Evolutionary conservation across 2,329 filamentous ascomycete species (phyloP), one percentile per base, ranked within the genome.

Genomic region (Claviceps capensis): DNA sequence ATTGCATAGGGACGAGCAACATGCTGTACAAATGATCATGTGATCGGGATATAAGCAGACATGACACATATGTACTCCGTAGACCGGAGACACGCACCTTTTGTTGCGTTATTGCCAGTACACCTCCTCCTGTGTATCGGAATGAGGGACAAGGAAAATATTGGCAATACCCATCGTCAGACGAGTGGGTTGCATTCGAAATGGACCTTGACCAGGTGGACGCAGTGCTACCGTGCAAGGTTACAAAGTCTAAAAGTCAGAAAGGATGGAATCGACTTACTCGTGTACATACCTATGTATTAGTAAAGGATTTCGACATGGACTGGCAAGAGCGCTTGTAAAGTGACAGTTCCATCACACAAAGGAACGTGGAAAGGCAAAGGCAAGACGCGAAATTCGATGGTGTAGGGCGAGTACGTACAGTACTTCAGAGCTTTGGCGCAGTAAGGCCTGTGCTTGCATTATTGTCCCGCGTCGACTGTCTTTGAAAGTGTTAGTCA

Each of bases 111-210:
- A 5, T 34, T 46, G 16, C 44, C 30, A 34, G 30, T 9, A 43
- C 44, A 26, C 44, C 44, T 46, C 16, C n/a, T 46, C 26, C 26
- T 36, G 26, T 17, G 16, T 17, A 26, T 26, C 44, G 9, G 44
- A 34, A 22, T 47, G 30, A 22, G 45, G 45, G 9, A 47, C 45
- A 47, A 22, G 45, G 5, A 49, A 48, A 44, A 50, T 36, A 44
- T 17, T 44, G 40, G 40, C 40, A 44, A 30, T 50, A 19, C 19
- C 40, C 4, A 43, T 34, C 16, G 34, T 23, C 42, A 23, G 49
- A 50, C 26, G 48, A 49, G 17, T 30, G 40, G 40, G 23, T 50
- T 50, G 14, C 42, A 50, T 45, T 40, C 19, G 26, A 46, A 46
- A 38, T 37, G 49, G 42, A 17, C 40, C 19, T 26, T 30, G 40